Base-by-base conservation (phyloP, 352 stramenopile species). In the Phytophthora boehmeriae region DNA sequence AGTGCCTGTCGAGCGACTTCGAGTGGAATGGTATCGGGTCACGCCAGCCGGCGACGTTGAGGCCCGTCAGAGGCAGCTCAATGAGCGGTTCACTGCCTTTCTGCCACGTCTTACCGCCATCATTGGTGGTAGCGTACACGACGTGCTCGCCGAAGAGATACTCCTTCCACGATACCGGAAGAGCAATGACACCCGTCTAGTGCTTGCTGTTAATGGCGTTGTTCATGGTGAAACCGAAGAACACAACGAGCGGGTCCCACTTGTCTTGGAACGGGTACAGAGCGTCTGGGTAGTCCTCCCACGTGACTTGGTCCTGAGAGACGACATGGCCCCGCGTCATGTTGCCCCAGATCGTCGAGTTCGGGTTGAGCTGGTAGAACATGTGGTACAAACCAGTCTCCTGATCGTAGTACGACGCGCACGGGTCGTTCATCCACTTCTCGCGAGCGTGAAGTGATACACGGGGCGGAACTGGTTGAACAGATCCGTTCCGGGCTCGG, bases 281-380 rank as follows among this genome's bases (percentile, higher is more conserved):
- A 11, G 78, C 74, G 25, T 83, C 52, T 28, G 78, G 78, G 54
- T 83, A 73, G 59, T 86, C 73, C n/a, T 47, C 38, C 78, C 78
- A 88, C 46, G 65, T 82, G 16, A 83, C 75, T 17, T 86, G 75
- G 71, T 88, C 71, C 46, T 63, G 59, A 19, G 74, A 85, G 23
- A 85, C 68, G 36, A 73, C 73, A 60, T 88, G 78, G 45, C 76
- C 76, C 78, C 78, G 86, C 22, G 67, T 78, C 74, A 83, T 83
- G 64, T 86, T 80, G 55, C 74, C n/a, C n/a, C n/a, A n/a, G n/a
- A n/a, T n/a, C n/a, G n/a, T n/a, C n/a, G n/a, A n/a, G n/a, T n/a
- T n/a, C 74, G 68, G 66, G 68, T 89, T 86, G 39, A 62, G 80
- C 66, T 89, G 76, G 67, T 86, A 85, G 64, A 89, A 85, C 57